Evolutionary conservation across 73 alveolate genomes (phyloP).

Genomic region (Tetrahymena elliotti): DNA sequence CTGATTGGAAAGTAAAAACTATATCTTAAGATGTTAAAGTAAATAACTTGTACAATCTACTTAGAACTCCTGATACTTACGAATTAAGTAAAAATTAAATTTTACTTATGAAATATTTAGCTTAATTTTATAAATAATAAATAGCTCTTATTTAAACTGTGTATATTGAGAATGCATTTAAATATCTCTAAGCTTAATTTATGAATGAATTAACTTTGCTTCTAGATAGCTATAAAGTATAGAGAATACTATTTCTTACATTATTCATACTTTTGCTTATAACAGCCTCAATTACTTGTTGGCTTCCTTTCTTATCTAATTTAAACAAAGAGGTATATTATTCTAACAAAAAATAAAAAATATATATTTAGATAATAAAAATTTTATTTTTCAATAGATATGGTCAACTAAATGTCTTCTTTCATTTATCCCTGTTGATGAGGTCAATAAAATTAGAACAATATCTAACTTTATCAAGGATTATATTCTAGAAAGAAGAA

Average conservation of each 20-base stretch:
- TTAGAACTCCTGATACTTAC: not conserved
- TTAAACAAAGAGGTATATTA: conserved; percentile 25
- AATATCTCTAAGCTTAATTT: not conserved
- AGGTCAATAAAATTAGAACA: conserved; percentile 21
- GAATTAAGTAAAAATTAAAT: not conserved
- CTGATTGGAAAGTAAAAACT: not conserved
- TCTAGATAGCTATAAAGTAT: conserved; percentile 10
- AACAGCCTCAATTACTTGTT: conserved; percentile 10
- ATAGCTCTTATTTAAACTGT: not conserved
- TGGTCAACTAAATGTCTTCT: conserved; percentile 43
- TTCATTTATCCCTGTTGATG: conserved; percentile 38
- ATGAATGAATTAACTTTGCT: not conserved
- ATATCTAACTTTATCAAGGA: conserved; percentile 16
- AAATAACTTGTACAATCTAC: not conserved
- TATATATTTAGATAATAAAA: not conserved
- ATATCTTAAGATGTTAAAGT: not conserved
- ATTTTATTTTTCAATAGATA: not conserved
- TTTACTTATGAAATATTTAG: not conserved
- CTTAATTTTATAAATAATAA: not conserved
- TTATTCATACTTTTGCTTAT: conserved; percentile 1
- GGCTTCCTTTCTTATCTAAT: conserved; percentile 31
- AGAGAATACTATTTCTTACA: conserved; percentile 7
- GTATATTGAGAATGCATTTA: not conserved
- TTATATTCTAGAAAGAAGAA: conserved; percentile 21
- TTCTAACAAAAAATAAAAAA: no score